A percentile compares a stretch with the other conserved stretches of the same genome.
Conservation (phyloP, 345 rosid genomes). For the Citrus inodora region DNA sequence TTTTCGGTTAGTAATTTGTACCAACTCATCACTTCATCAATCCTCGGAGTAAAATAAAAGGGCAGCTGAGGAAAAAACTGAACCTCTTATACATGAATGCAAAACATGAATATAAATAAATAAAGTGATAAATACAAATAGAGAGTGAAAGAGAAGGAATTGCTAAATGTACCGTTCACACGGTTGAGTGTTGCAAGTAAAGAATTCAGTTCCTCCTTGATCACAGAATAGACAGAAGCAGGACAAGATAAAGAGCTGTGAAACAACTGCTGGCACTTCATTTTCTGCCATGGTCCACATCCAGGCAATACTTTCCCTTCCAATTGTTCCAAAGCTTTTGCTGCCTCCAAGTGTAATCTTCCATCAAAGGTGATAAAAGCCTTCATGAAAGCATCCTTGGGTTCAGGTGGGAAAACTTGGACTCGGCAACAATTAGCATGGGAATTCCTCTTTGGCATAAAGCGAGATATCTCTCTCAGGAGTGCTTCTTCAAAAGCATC, state of each 20-base stretch:
- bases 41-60: background rate
- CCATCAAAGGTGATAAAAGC: slow-evolving; percentile 75
- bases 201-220: slow-evolving; percentile 53
- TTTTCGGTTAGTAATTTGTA: background rate
- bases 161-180: slow-evolving; percentile 40
- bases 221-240: slow-evolving; percentile 51
- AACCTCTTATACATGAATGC: background rate
- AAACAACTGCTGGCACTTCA: slow-evolving; percentile 69
- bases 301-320: slow-evolving; percentile 69
- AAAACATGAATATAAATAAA: background rate
- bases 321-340: slow-evolving; percentile 83
- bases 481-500: slow-evolving; percentile 56
- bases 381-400: slow-evolving; percentile 39
- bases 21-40: background rate
- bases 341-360: slow-evolving; percentile 87
- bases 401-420: slow-evolving; percentile 57
- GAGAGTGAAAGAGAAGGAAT: background rate
- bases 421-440: slow-evolving; percentile 47
- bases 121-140: background rate
- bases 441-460: slow-evolving; percentile 56
- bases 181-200: slow-evolving; percentile 36
- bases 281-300: slow-evolving; percentile 75
- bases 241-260: slow-evolving; percentile 74
- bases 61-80: background rate
- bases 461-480: slow-evolving; percentile 46